Base-by-base conservation (phyloP, 345 rosid genomes). In the Ceriops zippeliana region DNA sequence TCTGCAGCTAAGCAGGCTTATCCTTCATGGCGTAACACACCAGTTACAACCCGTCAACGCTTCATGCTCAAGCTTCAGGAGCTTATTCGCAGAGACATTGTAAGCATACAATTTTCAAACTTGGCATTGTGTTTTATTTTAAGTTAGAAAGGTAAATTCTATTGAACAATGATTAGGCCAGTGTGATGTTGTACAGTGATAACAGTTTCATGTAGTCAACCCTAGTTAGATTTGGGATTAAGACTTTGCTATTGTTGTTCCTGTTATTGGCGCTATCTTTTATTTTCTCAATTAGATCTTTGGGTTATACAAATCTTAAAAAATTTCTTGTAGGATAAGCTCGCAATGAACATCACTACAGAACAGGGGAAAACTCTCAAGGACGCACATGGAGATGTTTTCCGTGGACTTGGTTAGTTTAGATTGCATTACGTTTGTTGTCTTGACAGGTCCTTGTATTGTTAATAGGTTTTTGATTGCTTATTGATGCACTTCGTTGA, bases 361-460 rank as follows among this genome's bases (percentile, higher is more conserved):
- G 99, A 95, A 78, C 99, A 95, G 69, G 97, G 99, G 73, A 95
- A 95, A 86, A 95, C 97, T 2, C 76, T 91, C 80, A 95, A 95
- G 85, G 97, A 95, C 80, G 95, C 99, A 5, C 93, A 91, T 52
- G 99, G 99, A 75, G 99, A 95, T 78, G 96, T 95, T 67, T 95
- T 95, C 61, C 93, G 99, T 66, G 98, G 99, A 51, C 80, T 95
- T 74, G 98, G 98, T 89, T 70, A 66, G 86, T 71, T 32, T 62
- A 62, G 30, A 7, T 66, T 47, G 35, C 49, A 22, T 53, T 46
- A 30, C 27, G 15, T 20, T 51, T 62, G 27, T 66, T 70, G 32
- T 62, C 35, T 28, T 28, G 5, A 37, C 60, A 52, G 72, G 66
- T 56, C 62, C 58, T 74, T 53, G 2, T 65, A 42, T 17, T 47